Evolutionary conservation across 495 filamentous ascomycete species (phyloP).

Genomic region (Penicillium dipodomyicola): DNA sequence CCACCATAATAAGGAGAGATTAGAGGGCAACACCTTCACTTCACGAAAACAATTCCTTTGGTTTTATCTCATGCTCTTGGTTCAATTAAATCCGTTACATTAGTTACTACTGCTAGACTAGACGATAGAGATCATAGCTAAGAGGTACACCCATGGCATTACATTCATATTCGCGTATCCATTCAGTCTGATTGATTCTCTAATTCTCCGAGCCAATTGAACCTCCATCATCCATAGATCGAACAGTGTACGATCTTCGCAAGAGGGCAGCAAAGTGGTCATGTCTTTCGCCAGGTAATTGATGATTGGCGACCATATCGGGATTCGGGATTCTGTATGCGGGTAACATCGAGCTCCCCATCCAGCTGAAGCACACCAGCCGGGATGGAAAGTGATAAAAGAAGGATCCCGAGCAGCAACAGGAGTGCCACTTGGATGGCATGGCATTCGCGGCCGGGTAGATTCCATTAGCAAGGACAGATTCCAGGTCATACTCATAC

Average conservation of each 20-base stretch:
- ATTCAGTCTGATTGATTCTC: neutral
- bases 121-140: slow-evolving; percentile 1
- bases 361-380: neutral
- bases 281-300: neutral
- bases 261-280: neutral
- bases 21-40: neutral
- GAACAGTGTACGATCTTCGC: neutral
- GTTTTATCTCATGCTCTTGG: neutral
- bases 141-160: neutral
- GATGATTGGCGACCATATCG: neutral
- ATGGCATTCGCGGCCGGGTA: neutral
- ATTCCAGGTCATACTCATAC: neutral
- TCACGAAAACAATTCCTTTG: neutral
- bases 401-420: neutral
- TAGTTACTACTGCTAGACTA: neutral
- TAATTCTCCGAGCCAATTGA: neutral
- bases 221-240: neutral
- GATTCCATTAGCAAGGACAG: slow-evolving; percentile 1
- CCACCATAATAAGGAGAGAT: neutral
- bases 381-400: neutral
- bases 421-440: neutral
- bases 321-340: neutral
- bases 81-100: neutral
- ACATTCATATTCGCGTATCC: neutral
- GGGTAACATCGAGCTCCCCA: neutral